Percentiles rank a stretch among this genome's conserved stretches.
Conservation (phyloP, 768 basidiomycete genomes). For the Phlegmacium glaucopus region DNA sequence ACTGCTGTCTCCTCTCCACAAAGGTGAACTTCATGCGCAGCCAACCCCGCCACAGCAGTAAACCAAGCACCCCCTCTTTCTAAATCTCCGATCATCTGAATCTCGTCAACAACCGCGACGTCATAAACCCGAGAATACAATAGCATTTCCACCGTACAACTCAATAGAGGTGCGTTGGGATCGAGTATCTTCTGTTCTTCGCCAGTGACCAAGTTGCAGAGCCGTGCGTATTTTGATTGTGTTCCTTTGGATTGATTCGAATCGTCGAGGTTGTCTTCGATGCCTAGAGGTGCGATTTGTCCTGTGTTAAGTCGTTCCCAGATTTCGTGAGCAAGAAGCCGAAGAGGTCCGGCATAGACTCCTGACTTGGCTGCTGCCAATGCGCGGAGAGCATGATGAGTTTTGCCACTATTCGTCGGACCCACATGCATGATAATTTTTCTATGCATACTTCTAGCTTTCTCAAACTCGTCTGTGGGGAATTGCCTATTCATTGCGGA, state of each 20-base stretch:
- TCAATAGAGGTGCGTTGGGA: slow-evolving; percentile 51
- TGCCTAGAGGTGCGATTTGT: slow-evolving; percentile 74
- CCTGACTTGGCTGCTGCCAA: slow-evolving; percentile 73
- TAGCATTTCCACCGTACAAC: slow-evolving; percentile 95
- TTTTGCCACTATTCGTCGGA: slow-evolving; percentile 97
- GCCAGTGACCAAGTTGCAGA: slow-evolving; percentile 88
- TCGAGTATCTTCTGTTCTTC: slow-evolving; percentile 80
- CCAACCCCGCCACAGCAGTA: slow-evolving; percentile 67
- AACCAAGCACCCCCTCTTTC: slow-evolving; percentile 85
- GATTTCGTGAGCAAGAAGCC: slow-evolving; percentile 93
- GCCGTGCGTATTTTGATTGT: slow-evolving; percentile 47
- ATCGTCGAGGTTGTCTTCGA: slow-evolving; percentile 20
- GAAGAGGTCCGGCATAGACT: slow-evolving; percentile 87
- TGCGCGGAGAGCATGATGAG: slow-evolving; percentile 87
- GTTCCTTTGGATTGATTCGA: slow-evolving; percentile 4
- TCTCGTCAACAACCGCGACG: slow-evolving; percentile 94
- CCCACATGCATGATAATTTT: slow-evolving; percentile 95
- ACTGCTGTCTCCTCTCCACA: slow-evolving; percentile 95
- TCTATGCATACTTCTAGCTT: slow-evolving; percentile 59
- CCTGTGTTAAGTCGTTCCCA: slow-evolving; percentile 90
- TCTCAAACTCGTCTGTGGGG: slow-evolving; percentile 44
- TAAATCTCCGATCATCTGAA: slow-evolving; percentile 87
- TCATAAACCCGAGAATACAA: slow-evolving; percentile 42
- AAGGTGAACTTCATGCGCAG: slow-evolving; percentile 83
- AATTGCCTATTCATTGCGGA: slow-evolving; percentile 37